A percentile compares a stretch with the other conserved stretches of the same genome.
These are phyloP conservation scores for Oryza officinalis DNA, from an alignment of 176 grass and related monocot genomes.

Conservation along the genomic window DNA sequence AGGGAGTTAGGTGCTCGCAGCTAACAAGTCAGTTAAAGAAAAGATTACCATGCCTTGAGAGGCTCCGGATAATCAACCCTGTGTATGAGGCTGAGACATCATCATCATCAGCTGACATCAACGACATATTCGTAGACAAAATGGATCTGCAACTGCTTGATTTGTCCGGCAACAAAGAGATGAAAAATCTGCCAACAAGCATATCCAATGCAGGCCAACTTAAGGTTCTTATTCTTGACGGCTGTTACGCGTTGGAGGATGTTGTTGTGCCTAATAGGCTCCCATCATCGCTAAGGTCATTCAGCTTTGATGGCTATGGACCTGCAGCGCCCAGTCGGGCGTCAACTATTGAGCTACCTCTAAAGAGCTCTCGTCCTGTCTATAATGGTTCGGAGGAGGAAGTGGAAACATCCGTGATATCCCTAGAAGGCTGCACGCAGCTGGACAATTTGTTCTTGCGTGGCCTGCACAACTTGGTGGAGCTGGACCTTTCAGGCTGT, in stretches of 20 bases:
- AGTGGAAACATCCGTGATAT: not conserved
- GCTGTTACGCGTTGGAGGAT: not conserved
- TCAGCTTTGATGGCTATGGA: slow-evolving; percentile 17
- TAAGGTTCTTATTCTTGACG: slow-evolving; percentile 27
- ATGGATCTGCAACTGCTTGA: not conserved
- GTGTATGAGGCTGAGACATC: not conserved
- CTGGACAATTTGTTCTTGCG: not conserved
- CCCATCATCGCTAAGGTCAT: not conserved
- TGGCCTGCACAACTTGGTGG: not conserved
- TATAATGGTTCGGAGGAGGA: not conserved
- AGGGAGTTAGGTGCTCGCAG: not conserved
- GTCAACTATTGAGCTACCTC: not conserved
- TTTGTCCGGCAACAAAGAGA: not conserved
- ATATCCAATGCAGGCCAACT: not conserved
- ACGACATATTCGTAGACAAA: not conserved
- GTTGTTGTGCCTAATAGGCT: not conserved
- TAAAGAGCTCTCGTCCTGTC: too few relatives aligned
- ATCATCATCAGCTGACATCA: too few relatives aligned
- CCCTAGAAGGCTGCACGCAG: not conserved
- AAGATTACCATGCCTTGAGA: not conserved
- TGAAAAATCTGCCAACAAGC: not conserved
- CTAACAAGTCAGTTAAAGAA: not conserved
- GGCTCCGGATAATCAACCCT: not conserved
- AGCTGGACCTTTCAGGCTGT: slow-evolving; percentile 12
- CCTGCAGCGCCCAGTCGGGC: not conserved